A percentile compares a stretch with the other conserved stretches of the same genome.
Conservation (phyloP, 2,329 filamentous ascomycete genomes). For the Ascochyta rabiei region DNA sequence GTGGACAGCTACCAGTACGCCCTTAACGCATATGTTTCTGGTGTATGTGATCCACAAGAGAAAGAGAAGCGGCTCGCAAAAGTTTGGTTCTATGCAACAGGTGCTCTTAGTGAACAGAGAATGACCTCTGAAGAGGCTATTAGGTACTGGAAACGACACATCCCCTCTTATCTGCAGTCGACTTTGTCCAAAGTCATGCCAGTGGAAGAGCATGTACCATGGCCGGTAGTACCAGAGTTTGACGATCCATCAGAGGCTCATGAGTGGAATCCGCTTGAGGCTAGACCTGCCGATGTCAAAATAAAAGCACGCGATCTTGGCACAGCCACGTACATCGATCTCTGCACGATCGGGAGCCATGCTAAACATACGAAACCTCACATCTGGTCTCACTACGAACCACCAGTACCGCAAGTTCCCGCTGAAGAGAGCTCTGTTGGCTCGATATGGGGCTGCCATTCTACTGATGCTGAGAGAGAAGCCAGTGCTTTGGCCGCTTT, state of each 20-base stretch:
- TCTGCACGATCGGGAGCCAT: slow-evolving; percentile 13
- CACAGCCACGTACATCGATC: slow-evolving; percentile 32
- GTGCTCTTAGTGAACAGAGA: slow-evolving; percentile 30
- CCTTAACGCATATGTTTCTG: slow-evolving; percentile 32
- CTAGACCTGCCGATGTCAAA: slow-evolving; percentile 3
- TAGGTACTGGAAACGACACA: slow-evolving; percentile 33
- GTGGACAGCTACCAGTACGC: slow-evolving; percentile 43
- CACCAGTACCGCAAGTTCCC: slow-evolving; percentile 1
- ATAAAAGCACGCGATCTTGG: slow-evolving; percentile 20
- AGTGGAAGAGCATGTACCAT: neutral
- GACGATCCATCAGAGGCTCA: slow-evolving; percentile 20
- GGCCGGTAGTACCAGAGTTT: slow-evolving; percentile 25
- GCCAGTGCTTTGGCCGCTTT: slow-evolving; percentile 43
- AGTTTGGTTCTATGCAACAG: slow-evolving; percentile 40
- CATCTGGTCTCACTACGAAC: neutral
- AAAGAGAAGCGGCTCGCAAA: slow-evolving; percentile 19
- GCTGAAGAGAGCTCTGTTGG: neutral
- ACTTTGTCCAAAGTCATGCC: neutral
- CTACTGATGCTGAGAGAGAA: slow-evolving; percentile 1
- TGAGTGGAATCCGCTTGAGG: slow-evolving; percentile 37
- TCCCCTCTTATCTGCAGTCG: neutral
- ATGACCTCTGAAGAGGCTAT: slow-evolving; percentile 39
- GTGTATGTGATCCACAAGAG: slow-evolving; percentile 11
- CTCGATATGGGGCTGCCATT: neutral
- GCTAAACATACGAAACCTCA: neutral